Base-by-base conservation (phyloP, 495 filamentous ascomycete species). In the Talaromyces adpressus region DNA sequence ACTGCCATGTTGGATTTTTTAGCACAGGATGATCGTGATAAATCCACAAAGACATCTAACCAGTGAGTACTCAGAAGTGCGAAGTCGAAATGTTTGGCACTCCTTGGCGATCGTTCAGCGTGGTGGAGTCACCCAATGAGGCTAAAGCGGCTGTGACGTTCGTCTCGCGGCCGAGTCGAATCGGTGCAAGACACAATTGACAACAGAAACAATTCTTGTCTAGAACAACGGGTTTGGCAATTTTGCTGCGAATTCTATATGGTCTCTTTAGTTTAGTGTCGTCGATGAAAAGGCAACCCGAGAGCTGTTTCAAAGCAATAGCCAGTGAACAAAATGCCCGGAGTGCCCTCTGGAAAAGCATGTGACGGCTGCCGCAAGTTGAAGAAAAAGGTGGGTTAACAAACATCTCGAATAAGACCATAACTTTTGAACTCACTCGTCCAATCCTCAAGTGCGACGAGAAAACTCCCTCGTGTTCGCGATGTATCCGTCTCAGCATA, bases 351-450 rank as follows among this genome's bases (percentile, higher is more conserved):
- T 5, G 75, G 78, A 30, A 73, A 74, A 63, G 79, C 75, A 25
- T 84, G 82, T 62, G 77, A 82, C 30, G 75, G 67, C 6, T 84
- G 81, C 66, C 79, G 81, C 30, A 75, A 77, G 57, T 76, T 77
- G 61, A 84, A 82, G 73, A 83, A 84, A 69, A 82, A 82, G 75
- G 81, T 82, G 67, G 25, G 61, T 34, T 2, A 8, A 25, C n/a
- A 12, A 30, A 18, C 39, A 9, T 32, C 22, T 25, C 52, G 27
- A 25, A 23, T 56, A 12, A 30, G 6, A 5, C 22, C 1, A 11
- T 11, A 27, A 27, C n/a, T 23, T 22, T 22, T 49, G 16, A 27
- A 29, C 52, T 56, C 22, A 56, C 52, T 18, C 12, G 7, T 9
- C 11, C 11, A 12, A 27, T 6, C 2, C 54, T 36, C 14, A 52